Percentiles rank a stretch among this genome's conserved stretches.
phyloP scores from a whole-genome alignment of 257 asterid genomes.

The Nicotiana knightiana region DNA sequence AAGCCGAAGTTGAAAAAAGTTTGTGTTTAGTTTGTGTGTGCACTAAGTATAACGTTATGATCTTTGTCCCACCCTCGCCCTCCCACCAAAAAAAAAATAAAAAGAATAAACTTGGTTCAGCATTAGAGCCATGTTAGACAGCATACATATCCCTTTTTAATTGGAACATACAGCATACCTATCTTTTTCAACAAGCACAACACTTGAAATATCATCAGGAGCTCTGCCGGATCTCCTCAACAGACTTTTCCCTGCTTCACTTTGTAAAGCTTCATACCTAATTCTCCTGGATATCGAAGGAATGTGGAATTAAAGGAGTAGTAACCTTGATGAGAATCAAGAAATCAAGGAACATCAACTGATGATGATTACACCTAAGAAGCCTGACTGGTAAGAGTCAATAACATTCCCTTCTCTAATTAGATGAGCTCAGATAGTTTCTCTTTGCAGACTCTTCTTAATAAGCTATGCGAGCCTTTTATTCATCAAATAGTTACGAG shows the following conservation, averaged over 20 bases:
- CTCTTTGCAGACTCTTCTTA: not conserved
- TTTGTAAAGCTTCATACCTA: constrained; percentile 85
- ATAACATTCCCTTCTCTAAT: not conserved
- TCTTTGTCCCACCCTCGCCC: not conserved
- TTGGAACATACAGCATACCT: constrained; percentile 31
- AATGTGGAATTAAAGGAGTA: not conserved
- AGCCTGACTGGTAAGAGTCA: not conserved
- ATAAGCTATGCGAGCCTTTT: not conserved
- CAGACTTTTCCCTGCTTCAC: constrained; percentile 80
- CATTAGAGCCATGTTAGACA: not conserved
- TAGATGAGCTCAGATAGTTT: not conserved
- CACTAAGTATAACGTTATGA: not conserved
- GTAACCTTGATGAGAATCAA: not conserved
- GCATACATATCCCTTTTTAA: not conserved
- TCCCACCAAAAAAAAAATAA: not conserved
- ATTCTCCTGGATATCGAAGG: constrained; percentile 46
- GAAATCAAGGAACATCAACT: not conserved
- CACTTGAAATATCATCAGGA: constrained; percentile 95
- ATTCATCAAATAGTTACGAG: not conserved
- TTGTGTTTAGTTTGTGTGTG: not conserved
- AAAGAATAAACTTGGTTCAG: not conserved
- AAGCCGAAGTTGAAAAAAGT: not conserved
- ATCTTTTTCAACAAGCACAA: constrained; percentile 80
- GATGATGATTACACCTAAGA: not conserved
- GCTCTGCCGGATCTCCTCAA: constrained; percentile 89